A percentile compares a stretch with the other conserved stretches of the same genome.
Evolutionary conservation across 805 yeast genomes (phyloP).

Genomic region (Myxozyma mucilagina): DNA sequence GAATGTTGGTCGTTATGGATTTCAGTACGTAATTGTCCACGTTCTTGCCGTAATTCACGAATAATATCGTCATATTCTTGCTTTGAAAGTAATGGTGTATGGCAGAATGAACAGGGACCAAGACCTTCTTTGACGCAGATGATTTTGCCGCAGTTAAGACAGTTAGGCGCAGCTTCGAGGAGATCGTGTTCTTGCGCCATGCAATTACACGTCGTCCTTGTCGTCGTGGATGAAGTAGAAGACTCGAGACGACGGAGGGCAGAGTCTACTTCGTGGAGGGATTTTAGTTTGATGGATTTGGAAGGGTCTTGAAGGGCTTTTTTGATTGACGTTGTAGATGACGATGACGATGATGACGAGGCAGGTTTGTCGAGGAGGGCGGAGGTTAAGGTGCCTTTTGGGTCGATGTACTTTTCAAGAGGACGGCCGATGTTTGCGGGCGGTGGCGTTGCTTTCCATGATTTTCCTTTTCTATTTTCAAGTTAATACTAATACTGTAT

Average conservation of each 20-base stretch:
- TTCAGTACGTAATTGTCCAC: slow-evolving; percentile 40
- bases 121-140: slow-evolving; percentile 88
- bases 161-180: slow-evolving; percentile 88
- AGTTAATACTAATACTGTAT: not conserved
- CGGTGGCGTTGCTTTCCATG: not conserved
- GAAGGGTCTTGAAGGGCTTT: slow-evolving; percentile 6
- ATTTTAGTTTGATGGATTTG: slow-evolving; percentile 15
- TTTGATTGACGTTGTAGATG: not conserved
- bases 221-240: not conserved
- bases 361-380: too few relatives aligned
- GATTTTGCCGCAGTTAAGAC: slow-evolving; percentile 90
- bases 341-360: not conserved
- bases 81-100: slow-evolving; percentile 58
- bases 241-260: slow-evolving; percentile 27
- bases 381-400: slow-evolving; percentile 1
- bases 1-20: not conserved
- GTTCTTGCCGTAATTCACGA: slow-evolving; percentile 56
- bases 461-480: not conserved
- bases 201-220: slow-evolving; percentile 25
- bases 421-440: not conserved
- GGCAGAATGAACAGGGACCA: slow-evolving; percentile 87
- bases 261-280: slow-evolving; percentile 29
- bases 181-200: slow-evolving; percentile 65
- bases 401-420: not conserved
- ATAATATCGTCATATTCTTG: slow-evolving; percentile 64